These are phyloP conservation scores for Xylaria acuta DNA, from an alignment of 495 filamentous ascomycete genomes.

Conservation along the genomic window DNA sequence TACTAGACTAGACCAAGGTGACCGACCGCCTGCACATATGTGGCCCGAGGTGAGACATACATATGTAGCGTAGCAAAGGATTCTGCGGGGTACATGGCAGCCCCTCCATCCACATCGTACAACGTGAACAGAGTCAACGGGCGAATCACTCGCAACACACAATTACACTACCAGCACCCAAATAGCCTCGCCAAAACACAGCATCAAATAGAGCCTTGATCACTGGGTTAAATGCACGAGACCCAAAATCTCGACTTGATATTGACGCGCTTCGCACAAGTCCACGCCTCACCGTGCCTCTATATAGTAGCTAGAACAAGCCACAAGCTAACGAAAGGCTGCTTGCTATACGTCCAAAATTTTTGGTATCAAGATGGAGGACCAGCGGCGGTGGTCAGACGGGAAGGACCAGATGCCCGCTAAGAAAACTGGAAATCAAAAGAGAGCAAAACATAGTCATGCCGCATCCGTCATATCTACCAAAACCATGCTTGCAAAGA, in stretches of 20 bases:
- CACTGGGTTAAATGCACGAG: background rate
- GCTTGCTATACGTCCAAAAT: background rate
- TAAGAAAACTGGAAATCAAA: background rate
- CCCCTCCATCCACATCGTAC: background rate
- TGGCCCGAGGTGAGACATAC: background rate
- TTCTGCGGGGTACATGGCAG: background rate
- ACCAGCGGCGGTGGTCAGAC: background rate
- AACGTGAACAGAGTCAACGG: too few species aligned
- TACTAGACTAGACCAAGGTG: background rate
- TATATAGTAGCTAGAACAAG: conserved; percentile 5
- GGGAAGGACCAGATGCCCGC: background rate
- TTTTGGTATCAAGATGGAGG: conserved; percentile 7
- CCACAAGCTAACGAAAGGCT: background rate
- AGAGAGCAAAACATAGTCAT: background rate
- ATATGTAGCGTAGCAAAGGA: background rate
- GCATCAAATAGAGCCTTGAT: background rate
- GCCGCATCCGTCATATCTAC: conserved; percentile 22
- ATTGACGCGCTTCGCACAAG: background rate
- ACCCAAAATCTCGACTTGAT: background rate
- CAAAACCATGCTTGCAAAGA: conserved; percentile 15
- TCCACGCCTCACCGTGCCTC: conserved; percentile 1
- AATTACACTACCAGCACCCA: background rate
- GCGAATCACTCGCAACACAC: too few species aligned
- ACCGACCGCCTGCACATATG: too few species aligned
- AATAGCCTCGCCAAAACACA: background rate